Conservation (phyloP, 1,139 yeast genomes). For the Kluyveromyces sp. region DNA sequence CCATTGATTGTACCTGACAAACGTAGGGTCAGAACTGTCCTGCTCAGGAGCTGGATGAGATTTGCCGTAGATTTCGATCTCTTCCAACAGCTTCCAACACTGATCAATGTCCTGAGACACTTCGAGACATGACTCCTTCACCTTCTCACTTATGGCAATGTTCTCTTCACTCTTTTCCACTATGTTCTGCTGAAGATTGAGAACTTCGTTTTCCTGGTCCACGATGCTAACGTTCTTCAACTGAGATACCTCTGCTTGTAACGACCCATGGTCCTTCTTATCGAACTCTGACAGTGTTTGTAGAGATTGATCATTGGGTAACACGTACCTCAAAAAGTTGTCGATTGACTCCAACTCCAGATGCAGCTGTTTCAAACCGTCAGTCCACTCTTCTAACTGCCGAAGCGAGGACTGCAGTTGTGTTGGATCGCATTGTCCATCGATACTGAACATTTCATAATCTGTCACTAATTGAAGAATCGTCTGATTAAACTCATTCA, state of each 20-base stretch:
- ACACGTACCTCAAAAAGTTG: constrained; percentile 26
- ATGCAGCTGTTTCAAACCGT: constrained; percentile 22
- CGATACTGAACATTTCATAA: constrained; percentile 10
- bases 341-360: constrained; percentile 30
- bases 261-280: constrained; percentile 19
- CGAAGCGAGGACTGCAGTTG: constrained; percentile 15
- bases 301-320: constrained; percentile 19
- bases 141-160: constrained; percentile 18
- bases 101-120: constrained; percentile 22
- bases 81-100: constrained; percentile 22
- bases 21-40: constrained; percentile 7
- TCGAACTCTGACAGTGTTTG: constrained; percentile 18
- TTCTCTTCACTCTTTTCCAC: constrained; percentile 14
- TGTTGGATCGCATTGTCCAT: constrained; percentile 17
- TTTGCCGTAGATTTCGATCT: constrained; percentile 18
- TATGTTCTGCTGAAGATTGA: constrained; percentile 17
- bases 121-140: constrained; percentile 23
- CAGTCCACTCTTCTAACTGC: constrained; percentile 21
- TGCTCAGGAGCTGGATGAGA: constrained; percentile 8
- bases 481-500: constrained; percentile 24
- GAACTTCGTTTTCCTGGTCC: constrained; percentile 15
- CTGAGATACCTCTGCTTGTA: constrained; percentile 19
- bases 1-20: constrained; percentile 9
- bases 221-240: constrained; percentile 15
- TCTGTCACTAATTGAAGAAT: constrained; percentile 20